Percentiles rank a stretch among this genome's conserved stretches.
Conservation (phyloP, 345 rosid genomes). For the Lepidium africanum region DNA sequence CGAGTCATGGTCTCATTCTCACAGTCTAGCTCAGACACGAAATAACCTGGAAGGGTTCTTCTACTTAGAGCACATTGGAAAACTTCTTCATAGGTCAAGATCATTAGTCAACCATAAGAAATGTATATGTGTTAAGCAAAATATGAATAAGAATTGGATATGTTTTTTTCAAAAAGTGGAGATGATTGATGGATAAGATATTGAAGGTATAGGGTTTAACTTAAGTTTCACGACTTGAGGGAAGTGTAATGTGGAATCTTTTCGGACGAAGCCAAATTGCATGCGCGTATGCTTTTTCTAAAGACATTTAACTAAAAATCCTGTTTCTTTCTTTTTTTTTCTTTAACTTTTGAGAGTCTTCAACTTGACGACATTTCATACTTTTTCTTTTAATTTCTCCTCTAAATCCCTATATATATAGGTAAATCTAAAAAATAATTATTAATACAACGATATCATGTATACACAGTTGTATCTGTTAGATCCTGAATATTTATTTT, state of each 20-base stretch:
- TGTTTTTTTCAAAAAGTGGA: not conserved
- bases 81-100: not conserved
- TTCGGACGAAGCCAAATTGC: constrained; percentile 19
- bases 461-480: no score
- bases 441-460: no score
- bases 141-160: not conserved
- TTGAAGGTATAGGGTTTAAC: constrained; percentile 14
- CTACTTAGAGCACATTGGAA: not conserved
- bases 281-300: constrained; percentile 33
- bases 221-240: constrained; percentile 23
- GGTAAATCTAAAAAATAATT: no score
- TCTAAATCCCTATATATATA: not conserved
- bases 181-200: constrained; percentile 9
- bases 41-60: not conserved
- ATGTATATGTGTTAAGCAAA: not conserved
- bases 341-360: constrained; percentile 17
- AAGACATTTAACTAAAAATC: constrained; percentile 4
- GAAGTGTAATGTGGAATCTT: constrained; percentile 25
- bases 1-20: not conserved
- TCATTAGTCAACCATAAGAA: not conserved
- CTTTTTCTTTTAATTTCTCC: not conserved
- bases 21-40: not conserved
- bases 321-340: not conserved
- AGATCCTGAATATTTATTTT: no score
- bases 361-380: constrained; percentile 14